Conservation (phyloP, 73 alveolate species). For the Paramecium octaurelia region DNA sequence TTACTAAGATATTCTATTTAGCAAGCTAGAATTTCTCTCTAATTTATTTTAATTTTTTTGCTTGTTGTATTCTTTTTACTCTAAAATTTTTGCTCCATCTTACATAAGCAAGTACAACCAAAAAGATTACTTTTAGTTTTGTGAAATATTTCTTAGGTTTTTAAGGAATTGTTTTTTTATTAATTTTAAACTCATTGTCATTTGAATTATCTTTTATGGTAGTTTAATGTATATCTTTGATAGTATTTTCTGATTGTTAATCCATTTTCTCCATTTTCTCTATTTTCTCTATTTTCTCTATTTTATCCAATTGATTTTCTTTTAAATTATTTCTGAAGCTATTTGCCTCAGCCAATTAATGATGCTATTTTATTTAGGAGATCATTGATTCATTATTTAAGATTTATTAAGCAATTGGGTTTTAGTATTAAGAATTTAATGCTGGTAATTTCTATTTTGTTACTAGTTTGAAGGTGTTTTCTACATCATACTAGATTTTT, state of each 20-base stretch:
- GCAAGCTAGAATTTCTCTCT: neutral
- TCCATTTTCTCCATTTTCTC: neutral
- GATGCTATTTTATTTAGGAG: neutral
- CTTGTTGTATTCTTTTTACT: neutral
- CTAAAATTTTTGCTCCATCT: neutral
- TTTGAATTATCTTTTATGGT: neutral
- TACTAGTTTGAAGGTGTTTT: neutral
- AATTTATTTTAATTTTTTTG: neutral
- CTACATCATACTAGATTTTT: neutral
- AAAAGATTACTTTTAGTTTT: neutral
- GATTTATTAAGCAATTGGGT: neutral
- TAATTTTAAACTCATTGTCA: neutral
- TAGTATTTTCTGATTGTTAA: neutral
- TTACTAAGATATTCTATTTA: neutral
- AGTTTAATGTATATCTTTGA: neutral
- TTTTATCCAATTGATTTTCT: neutral
- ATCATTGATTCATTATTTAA: neutral
- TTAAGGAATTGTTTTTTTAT: neutral
- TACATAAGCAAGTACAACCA: neutral
- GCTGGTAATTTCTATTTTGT: neutral
- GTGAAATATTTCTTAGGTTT: neutral
- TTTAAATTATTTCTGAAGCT: neutral
- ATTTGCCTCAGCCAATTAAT: neutral
- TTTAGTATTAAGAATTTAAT: neutral
- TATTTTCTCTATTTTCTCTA: too few relatives aligned